These are phyloP conservation scores for Venturia carpophila DNA, from an alignment of 2,329 filamentous ascomycete species.

Conservation along the genomic window DNA sequence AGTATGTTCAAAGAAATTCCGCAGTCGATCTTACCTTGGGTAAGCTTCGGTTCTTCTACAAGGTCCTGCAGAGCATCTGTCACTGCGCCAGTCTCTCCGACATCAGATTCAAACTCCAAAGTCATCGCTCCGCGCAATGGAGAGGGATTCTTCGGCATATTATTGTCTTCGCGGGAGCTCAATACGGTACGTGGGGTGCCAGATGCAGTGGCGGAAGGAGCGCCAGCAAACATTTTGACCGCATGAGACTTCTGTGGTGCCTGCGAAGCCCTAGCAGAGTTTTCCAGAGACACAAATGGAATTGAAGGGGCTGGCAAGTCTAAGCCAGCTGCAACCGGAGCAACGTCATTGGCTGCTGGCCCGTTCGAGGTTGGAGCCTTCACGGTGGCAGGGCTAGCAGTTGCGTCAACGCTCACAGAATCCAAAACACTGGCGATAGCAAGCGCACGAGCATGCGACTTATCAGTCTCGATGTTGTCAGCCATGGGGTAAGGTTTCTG, in stretches of 20 bases:
- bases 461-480: not conserved
- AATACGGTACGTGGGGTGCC: not conserved
- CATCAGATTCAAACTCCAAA: not conserved
- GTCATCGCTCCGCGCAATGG: not conserved
- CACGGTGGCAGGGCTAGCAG: not conserved
- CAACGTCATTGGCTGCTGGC: not conserved
- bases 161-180: not conserved
- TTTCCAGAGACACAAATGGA: not conserved
- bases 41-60: too few relatives aligned
- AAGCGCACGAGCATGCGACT: not conserved
- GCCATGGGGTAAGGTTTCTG: not conserved
- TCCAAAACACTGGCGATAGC: not conserved
- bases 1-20: not conserved
- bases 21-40: not conserved
- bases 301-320: not conserved
- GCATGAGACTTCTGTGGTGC: slow-evolving; percentile 3
- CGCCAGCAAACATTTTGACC: not conserved
- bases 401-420: not conserved
- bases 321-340: not conserved
- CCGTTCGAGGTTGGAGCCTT: not conserved
- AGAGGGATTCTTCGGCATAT: not conserved
- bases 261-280: not conserved
- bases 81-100: too few relatives aligned
- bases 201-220: not conserved
- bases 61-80: not conserved